Conservation (phyloP, 2,329 filamentous ascomycete species). For the Phyllosticta citribraziliensis region DNA sequence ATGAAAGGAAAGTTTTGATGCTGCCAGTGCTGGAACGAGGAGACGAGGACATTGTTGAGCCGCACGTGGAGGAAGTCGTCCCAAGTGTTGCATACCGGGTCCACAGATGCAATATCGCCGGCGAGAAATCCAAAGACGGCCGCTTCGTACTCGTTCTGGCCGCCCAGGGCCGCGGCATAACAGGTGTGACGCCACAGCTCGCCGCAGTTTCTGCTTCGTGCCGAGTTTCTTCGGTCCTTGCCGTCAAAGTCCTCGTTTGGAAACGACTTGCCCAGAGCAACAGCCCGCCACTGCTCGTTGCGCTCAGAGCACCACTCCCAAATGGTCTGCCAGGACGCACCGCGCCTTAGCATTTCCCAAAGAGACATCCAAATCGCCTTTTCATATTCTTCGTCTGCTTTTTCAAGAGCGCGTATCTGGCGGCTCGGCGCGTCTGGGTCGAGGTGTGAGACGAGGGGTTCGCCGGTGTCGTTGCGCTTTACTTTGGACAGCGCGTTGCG, state of each 20-base stretch:
- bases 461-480: slow-evolving; percentile 35
- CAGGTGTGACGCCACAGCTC: slow-evolving; percentile 69
- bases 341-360: slow-evolving; percentile 83
- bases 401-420: slow-evolving; percentile 66
- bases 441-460: slow-evolving; percentile 70
- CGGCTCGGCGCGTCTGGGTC: slow-evolving; percentile 85
- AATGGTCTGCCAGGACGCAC: slow-evolving; percentile 63
- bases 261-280: slow-evolving; percentile 66
- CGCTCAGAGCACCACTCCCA: slow-evolving; percentile 78
- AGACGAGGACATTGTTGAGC: slow-evolving; percentile 75
- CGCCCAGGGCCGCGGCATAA: slow-evolving; percentile 60
- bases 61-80: slow-evolving; percentile 81
- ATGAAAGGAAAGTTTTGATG: slow-evolving; percentile 33
- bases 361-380: slow-evolving; percentile 86
- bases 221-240: slow-evolving; percentile 16
- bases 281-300: slow-evolving; percentile 80
- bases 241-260: slow-evolving; percentile 20
- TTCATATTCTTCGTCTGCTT: slow-evolving; percentile 81
- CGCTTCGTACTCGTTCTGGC: slow-evolving; percentile 67
- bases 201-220: slow-evolving; percentile 26
- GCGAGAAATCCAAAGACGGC: slow-evolving; percentile 87
- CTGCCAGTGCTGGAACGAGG: slow-evolving; percentile 67
- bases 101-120: slow-evolving; percentile 70
- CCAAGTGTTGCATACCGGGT: slow-evolving; percentile 67
- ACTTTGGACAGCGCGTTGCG: slow-evolving; percentile 34